Conservation (phyloP, 768 basidiomycete species). For the Mrakia blollopis region DNA sequence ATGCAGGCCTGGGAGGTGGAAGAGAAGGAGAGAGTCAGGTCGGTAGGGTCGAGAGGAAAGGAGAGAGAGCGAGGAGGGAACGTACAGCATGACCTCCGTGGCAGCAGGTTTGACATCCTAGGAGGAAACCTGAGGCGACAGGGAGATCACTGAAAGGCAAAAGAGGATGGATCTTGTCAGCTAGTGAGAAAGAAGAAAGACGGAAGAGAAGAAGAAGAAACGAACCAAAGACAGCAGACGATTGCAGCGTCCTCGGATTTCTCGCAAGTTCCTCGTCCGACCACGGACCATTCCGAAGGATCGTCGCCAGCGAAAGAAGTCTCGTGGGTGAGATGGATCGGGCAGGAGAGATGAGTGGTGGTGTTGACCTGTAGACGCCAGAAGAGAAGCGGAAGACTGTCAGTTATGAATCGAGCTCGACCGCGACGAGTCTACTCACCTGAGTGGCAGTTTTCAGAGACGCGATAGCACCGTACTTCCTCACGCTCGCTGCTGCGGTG, state of each 20-base stretch:
- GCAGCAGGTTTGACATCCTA: conserved; percentile 19
- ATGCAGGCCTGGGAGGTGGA: conserved; percentile 2
- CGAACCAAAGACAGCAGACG: conserved; percentile 26
- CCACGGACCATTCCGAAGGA: background rate
- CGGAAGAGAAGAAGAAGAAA: background rate
- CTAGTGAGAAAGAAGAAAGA: background rate
- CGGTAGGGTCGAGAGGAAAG: background rate
- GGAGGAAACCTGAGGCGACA: conserved; percentile 9
- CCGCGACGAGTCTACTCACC: background rate
- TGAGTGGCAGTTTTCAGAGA: background rate
- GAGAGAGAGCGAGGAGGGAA: background rate
- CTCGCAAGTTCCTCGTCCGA: conserved; percentile 15
- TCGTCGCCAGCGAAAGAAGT: conserved; percentile 14
- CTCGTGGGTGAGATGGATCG: conserved; percentile 19
- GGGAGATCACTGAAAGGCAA: conserved; percentile 17
- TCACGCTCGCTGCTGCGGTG: conserved; percentile 7
- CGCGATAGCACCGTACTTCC: background rate
- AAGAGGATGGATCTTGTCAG: background rate
- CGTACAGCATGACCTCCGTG: conserved; percentile 23
- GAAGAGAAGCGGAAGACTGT: background rate
- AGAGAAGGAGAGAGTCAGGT: background rate
- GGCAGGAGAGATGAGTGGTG: conserved; percentile 29
- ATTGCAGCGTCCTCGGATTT: conserved; percentile 15
- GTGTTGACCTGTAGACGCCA: conserved; percentile 12
- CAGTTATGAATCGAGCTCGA: no score